These are phyloP conservation scores for Hygrocybe punicea DNA, from an alignment of 768 basidiomycete genomes.

Conservation along the genomic window DNA sequence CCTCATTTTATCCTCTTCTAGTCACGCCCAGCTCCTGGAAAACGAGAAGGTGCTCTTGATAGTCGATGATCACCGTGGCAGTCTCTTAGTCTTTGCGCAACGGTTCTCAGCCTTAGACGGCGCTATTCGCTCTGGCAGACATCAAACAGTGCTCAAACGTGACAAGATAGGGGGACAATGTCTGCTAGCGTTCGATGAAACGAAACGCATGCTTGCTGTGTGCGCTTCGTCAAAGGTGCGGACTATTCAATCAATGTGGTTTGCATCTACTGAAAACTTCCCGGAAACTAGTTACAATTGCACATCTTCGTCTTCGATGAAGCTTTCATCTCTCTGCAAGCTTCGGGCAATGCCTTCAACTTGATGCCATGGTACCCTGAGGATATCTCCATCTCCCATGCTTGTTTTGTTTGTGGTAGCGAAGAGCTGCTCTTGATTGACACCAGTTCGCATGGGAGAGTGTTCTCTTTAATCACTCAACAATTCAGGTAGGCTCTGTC, in stretches of 20 bases:
- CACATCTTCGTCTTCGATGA: slow-evolving; percentile 51
- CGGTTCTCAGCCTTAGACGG: slow-evolving; percentile 25
- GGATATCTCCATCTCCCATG: slow-evolving; percentile 27
- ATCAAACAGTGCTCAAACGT: slow-evolving; percentile 35
- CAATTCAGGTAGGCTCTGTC: slow-evolving; percentile 46
- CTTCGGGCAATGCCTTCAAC: slow-evolving; percentile 39
- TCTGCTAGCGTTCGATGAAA: slow-evolving; percentile 50
- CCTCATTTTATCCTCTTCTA: slow-evolving; percentile 5
- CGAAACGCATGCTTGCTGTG: slow-evolving; percentile 47
- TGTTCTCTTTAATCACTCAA: slow-evolving; percentile 52
- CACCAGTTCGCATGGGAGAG: slow-evolving; percentile 37
- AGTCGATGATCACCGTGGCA: slow-evolving; percentile 32
- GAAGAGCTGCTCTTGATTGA: slow-evolving; percentile 57
- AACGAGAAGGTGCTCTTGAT: slow-evolving; percentile 43
- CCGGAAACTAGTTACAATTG: slow-evolving; percentile 17
- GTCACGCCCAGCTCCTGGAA: slow-evolving; percentile 39
- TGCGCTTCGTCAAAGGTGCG: slow-evolving; percentile 41
- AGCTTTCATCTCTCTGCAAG: slow-evolving; percentile 38
- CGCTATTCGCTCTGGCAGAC: slow-evolving; percentile 23
- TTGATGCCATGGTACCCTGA: slow-evolving; percentile 43
- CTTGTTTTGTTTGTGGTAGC: slow-evolving; percentile 45
- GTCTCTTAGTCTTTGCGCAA: slow-evolving; percentile 41
- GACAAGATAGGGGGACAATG: slow-evolving; percentile 47
- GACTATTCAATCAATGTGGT: neutral
- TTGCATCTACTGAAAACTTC: neutral